phyloP scores from a whole-genome alignment of 2,329 filamentous ascomycete species.

The Onygena corvina region DNA sequence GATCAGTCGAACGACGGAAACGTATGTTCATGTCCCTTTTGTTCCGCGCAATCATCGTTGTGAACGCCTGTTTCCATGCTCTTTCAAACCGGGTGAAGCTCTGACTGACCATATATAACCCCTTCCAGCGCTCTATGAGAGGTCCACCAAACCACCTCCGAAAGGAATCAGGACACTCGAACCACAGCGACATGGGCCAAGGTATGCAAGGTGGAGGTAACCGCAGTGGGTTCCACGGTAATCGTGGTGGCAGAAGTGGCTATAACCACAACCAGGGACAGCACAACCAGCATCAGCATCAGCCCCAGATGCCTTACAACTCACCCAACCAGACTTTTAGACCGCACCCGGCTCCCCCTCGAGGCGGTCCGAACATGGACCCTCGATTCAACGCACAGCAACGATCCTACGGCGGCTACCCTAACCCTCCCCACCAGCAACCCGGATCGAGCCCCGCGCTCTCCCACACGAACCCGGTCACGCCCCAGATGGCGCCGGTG shows the following conservation, averaged over 20 bases:
- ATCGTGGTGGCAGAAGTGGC: conserved; percentile 38
- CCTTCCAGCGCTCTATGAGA: conserved; percentile 18
- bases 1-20: conserved; percentile 52
- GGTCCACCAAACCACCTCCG: conserved; percentile 61
- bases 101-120: conserved; percentile 17
- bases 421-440: conserved; percentile 53
- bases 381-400: conserved; percentile 40
- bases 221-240: conserved; percentile 44
- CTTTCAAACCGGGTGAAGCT: not conserved
- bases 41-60: not conserved
- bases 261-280: conserved; percentile 40
- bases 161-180: conserved; percentile 74
- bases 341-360: conserved; percentile 39
- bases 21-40: conserved; percentile 43
- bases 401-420: conserved; percentile 37
- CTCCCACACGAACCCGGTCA: conserved; percentile 53
- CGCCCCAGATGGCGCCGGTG: conserved; percentile 59
- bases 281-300: conserved; percentile 25
- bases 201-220: conserved; percentile 41
- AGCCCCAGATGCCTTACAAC: conserved; percentile 39
- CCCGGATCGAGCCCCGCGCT: conserved; percentile 54
- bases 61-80: not conserved
- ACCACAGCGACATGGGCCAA: conserved; percentile 60
- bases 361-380: conserved; percentile 41
- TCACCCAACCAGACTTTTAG: conserved; percentile 46